Conservation (phyloP, 768 basidiomycete species). For the Tephrocybe sp. region DNA sequence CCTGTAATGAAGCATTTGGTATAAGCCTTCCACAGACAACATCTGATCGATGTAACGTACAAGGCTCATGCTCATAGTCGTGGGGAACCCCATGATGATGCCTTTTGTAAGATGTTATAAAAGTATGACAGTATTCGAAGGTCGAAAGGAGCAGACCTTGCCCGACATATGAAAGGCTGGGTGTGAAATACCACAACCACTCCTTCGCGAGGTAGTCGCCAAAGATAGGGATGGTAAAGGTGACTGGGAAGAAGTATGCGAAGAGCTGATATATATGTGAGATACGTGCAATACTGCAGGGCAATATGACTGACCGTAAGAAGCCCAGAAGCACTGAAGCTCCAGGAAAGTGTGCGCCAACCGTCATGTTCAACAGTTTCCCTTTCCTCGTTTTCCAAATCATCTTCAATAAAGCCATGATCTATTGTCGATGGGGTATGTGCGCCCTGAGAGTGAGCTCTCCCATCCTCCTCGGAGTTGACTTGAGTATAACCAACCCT, state of each 20-base stretch:
- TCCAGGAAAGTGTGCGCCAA: slow-evolving; percentile 76
- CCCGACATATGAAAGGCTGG: slow-evolving; percentile 88
- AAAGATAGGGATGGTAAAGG: slow-evolving; percentile 86
- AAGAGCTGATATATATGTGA: slow-evolving; percentile 50
- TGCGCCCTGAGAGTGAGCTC: slow-evolving; percentile 12
- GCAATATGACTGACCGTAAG: slow-evolving; percentile 63
- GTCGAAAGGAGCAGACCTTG: slow-evolving; percentile 56
- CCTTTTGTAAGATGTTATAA: slow-evolving; percentile 38
- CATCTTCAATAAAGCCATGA: slow-evolving; percentile 29
- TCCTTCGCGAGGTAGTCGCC: slow-evolving; percentile 78
- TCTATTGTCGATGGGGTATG: slow-evolving; percentile 20
- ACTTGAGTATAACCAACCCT: slow-evolving; percentile 57
- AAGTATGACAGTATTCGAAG: slow-evolving; percentile 2
- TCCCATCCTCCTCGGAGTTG: slow-evolving; percentile 33
- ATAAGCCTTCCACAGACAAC: background rate
- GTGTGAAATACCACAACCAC: slow-evolving; percentile 95
- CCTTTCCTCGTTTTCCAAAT: slow-evolving; percentile 33
- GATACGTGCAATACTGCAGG: slow-evolving; percentile 3
- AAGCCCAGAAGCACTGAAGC: slow-evolving; percentile 71
- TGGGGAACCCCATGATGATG: slow-evolving; percentile 97
- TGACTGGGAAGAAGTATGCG: slow-evolving; percentile 87
- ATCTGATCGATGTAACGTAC: slow-evolving; percentile 42
- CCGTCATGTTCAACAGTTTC: slow-evolving; percentile 63
- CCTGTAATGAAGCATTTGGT: slow-evolving; percentile 43
- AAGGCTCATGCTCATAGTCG: slow-evolving; percentile 90